Conservation (phyloP, 31 red algal species). For the Asparagopsis taxiformis region DNA sequence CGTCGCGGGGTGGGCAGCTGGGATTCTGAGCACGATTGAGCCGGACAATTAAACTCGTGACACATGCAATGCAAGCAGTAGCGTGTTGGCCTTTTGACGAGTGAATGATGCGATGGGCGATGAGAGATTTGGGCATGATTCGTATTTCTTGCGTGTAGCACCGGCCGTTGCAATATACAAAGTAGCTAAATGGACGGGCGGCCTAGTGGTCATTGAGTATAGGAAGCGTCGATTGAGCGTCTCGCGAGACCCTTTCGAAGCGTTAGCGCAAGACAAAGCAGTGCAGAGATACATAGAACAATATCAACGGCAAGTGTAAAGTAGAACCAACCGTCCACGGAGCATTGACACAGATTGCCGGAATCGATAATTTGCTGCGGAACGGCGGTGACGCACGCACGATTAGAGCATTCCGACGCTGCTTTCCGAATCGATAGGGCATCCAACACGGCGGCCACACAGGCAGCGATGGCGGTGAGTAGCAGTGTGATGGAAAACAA, state of each 20-base stretch:
- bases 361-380: constrained; percentile 39
- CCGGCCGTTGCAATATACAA: too few relatives aligned
- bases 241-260: constrained; percentile 14
- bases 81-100: too few relatives aligned
- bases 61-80: neutral
- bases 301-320: constrained; percentile 62
- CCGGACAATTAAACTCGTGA: constrained; percentile 27
- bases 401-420: constrained; percentile 31
- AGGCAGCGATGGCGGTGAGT: constrained; percentile 12
- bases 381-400: constrained; percentile 42
- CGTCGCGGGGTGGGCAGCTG: constrained; percentile 15
- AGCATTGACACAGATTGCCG: constrained; percentile 51
- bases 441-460: constrained; percentile 34
- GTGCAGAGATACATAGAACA: constrained; percentile 32
- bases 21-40: constrained; percentile 58
- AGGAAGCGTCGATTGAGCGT: neutral
- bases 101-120: too few relatives aligned
- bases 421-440: constrained; percentile 37
- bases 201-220: neutral
- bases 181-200: too few relatives aligned
- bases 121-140: too few relatives aligned
- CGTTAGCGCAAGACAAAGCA: constrained; percentile 34
- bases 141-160: too few relatives aligned
- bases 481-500: constrained; percentile 25
- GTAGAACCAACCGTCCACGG: constrained; percentile 59